Conservation (phyloP, 495 filamentous ascomycete species). For the Tuber microsphaerosporum region DNA sequence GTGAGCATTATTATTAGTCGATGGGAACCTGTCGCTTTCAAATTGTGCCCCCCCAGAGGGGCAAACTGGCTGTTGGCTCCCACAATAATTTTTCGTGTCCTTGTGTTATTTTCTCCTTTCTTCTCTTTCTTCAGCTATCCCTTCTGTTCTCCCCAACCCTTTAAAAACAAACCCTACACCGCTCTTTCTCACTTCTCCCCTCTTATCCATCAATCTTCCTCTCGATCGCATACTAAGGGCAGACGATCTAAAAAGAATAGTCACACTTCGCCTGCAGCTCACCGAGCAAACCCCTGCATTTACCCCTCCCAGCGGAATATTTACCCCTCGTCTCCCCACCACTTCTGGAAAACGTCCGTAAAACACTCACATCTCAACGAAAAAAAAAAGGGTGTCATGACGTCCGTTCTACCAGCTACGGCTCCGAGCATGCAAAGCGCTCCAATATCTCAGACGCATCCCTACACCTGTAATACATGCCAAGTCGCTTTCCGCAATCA, state of each 20-base stretch:
- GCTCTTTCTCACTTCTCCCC: neutral
- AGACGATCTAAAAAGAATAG: constrained; percentile 11
- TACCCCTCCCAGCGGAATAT: constrained; percentile 23
- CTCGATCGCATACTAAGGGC: neutral
- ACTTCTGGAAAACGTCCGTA: constrained; percentile 9
- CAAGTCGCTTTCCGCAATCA: constrained; percentile 90
- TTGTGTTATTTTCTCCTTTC: neutral
- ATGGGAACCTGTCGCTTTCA: neutral
- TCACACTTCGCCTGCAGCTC: constrained; percentile 27
- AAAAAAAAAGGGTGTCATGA: constrained; percentile 14
- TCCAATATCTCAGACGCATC: constrained; percentile 52
- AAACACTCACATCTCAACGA: constrained; percentile 13
- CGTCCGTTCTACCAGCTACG: constrained; percentile 32
- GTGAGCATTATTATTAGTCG: neutral
- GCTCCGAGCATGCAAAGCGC: constrained; percentile 31
- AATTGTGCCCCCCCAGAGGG: neutral
- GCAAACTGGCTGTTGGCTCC: neutral
- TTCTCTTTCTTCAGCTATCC: neutral
- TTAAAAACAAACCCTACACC: neutral
- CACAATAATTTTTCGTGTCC: neutral
- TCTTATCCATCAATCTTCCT: neutral
- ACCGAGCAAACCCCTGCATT: constrained; percentile 23
- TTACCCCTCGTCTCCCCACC: neutral
- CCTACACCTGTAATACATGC: constrained; percentile 96
- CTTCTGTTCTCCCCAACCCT: neutral